These are phyloP conservation scores for Tuber brumale DNA, from an alignment of 495 filamentous ascomycete species.

Conservation along the genomic window DNA sequence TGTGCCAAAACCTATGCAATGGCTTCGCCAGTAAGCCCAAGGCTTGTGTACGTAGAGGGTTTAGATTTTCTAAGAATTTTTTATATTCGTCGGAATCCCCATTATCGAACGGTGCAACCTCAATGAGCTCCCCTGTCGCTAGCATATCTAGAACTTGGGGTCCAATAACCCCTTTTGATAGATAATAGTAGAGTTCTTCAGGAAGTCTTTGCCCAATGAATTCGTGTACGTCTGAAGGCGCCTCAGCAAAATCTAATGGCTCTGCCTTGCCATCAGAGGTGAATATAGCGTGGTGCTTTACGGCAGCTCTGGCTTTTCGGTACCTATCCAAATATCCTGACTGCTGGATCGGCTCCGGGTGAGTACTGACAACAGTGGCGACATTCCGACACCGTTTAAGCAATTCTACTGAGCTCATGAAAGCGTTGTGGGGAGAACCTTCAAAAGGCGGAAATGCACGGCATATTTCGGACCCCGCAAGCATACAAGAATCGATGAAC, in stretches of 20 bases:
- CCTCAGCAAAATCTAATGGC: conserved; percentile 59
- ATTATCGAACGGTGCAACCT: conserved; percentile 73
- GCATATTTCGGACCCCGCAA: conserved; percentile 75
- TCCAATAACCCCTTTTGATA: conserved; percentile 73
- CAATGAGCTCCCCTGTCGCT: conserved; percentile 64
- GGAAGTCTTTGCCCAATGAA: conserved; percentile 85
- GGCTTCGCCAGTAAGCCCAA: conserved; percentile 67
- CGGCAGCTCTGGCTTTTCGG: conserved; percentile 69
- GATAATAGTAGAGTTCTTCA: conserved; percentile 85
- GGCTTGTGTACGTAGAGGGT: conserved; percentile 64
- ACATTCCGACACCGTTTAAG: conserved; percentile 48
- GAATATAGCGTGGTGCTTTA: conserved; percentile 81
- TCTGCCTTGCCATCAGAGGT: conserved; percentile 66
- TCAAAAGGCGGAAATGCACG: conserved; percentile 69
- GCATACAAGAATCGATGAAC: conserved; percentile 75
- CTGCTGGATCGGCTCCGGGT: conserved; percentile 58
- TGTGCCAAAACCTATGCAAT: conserved; percentile 72
- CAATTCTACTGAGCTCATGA: conserved; percentile 33
- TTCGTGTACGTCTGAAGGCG: conserved; percentile 75
- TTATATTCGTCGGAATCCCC: conserved; percentile 74
- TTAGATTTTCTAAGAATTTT: conserved; percentile 64
- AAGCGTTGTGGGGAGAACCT: conserved; percentile 40
- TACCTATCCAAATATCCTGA: conserved; percentile 75
- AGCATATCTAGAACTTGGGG: conserved; percentile 74
- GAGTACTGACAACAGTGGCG: conserved; percentile 60